Percentiles rank a stretch among this genome's conserved stretches.
phyloP scores from a whole-genome alignment of 257 asterid species.

The Lavandula angustifolia region DNA sequence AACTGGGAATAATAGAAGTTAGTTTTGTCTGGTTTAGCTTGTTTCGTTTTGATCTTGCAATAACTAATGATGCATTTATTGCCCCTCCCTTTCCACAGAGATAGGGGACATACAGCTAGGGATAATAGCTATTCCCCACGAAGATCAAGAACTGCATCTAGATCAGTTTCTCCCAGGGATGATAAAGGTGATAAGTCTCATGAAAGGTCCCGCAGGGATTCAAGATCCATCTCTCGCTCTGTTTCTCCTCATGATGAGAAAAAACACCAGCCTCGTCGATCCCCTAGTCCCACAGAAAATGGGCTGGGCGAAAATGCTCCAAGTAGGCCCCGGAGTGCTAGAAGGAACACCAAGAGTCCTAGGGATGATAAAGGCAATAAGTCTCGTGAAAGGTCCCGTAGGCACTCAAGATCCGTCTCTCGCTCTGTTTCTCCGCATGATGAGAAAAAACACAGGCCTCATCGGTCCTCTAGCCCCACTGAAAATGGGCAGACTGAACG shows the following conservation, averaged over 20 bases:
- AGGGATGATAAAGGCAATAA: constrained; percentile 45
- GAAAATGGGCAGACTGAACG: constrained; percentile 40
- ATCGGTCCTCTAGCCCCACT: constrained; percentile 39
- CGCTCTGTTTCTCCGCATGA: constrained; percentile 1
- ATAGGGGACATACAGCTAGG: constrained; percentile 49
- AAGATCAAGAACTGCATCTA: constrained; percentile 54
- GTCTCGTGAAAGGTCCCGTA: constrained; percentile 45
- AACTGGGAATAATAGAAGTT: constrained; percentile 13
- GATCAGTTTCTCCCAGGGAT: constrained; percentile 64
- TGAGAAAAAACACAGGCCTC: not conserved
- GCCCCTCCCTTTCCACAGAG: constrained; percentile 34
- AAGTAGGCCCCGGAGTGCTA: constrained; percentile 32
- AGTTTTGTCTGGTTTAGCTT: constrained; percentile 10
- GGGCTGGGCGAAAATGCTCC: constrained; percentile 30
- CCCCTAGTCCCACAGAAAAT: constrained; percentile 44
- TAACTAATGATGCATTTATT: constrained; percentile 24
- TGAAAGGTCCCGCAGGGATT: constrained; percentile 50
- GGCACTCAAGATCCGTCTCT: constrained; percentile 37
- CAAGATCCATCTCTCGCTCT: constrained; percentile 23
- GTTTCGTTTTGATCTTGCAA: constrained; percentile 4
- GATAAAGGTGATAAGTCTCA: constrained; percentile 42
- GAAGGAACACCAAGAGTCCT: constrained; percentile 48
- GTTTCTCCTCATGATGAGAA: constrained; percentile 1
- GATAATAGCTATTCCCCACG: constrained; percentile 50
- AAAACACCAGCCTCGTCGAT: not conserved